Evolutionary conservation across 441 rosid genomes (phyloP).

Genomic region (Populus hybrid): DNA sequence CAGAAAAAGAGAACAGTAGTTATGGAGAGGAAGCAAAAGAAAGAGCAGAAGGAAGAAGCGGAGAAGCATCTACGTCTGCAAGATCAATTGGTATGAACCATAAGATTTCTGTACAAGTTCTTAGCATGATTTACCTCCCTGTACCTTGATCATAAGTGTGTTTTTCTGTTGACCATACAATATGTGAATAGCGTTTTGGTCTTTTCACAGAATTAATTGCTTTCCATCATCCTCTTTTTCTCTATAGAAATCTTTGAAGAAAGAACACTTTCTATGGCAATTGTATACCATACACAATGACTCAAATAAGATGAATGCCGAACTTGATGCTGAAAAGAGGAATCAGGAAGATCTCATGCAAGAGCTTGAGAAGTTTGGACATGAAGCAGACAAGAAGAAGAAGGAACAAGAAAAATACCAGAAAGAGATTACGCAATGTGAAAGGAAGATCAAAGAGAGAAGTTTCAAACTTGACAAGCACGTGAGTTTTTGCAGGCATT

Average conservation of each 20-base stretch:
- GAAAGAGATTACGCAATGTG: slow-evolving; percentile 74
- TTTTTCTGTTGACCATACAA: neutral
- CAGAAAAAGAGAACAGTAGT: slow-evolving; percentile 86
- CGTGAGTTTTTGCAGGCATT: slow-evolving; percentile 46
- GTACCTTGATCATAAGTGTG: neutral
- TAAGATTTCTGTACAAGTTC: slow-evolving; percentile 12
- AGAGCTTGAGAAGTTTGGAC: slow-evolving; percentile 65
- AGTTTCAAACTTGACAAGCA: slow-evolving; percentile 61
- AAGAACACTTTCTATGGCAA: slow-evolving; percentile 85
- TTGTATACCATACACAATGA: slow-evolving; percentile 77
- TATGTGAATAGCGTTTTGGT: slow-evolving; percentile 1
- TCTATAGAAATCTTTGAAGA: slow-evolving; percentile 85
- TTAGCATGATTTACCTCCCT: slow-evolving; percentile 9
- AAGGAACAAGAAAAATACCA: slow-evolving; percentile 72
- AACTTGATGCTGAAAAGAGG: slow-evolving; percentile 64
- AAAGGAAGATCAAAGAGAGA: slow-evolving; percentile 83
- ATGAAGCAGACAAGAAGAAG: slow-evolving; percentile 64
- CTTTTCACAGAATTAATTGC: slow-evolving; percentile 1
- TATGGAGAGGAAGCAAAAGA: slow-evolving; percentile 92
- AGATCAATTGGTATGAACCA: slow-evolving; percentile 68
- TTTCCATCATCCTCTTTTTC: neutral
- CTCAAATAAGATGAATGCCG: slow-evolving; percentile 53
- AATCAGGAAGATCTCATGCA: slow-evolving; percentile 57
- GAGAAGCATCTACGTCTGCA: slow-evolving; percentile 90
- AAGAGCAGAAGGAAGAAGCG: slow-evolving; percentile 99